phyloP scores from a whole-genome alignment of 768 basidiomycete species.

The Lactarius pseudohatsudake region DNA sequence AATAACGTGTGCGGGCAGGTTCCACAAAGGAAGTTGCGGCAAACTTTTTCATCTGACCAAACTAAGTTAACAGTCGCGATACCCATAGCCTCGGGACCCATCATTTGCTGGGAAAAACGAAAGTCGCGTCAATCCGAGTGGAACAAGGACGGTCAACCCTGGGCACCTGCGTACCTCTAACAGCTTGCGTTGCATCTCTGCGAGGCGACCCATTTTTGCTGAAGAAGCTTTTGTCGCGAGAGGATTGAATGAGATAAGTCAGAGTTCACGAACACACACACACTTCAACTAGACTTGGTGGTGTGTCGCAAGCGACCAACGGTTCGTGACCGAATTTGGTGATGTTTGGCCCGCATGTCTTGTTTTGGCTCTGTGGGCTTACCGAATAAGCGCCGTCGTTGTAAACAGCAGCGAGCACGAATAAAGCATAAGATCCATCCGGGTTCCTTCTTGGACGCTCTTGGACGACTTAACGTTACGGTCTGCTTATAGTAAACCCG shows the following conservation, averaged over 20 bases:
- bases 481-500: slow-evolving; percentile 1
- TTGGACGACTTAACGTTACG: not conserved
- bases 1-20: slow-evolving; percentile 98
- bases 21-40: slow-evolving; percentile 96
- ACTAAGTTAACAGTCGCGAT: slow-evolving; percentile 88
- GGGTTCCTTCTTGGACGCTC: not conserved
- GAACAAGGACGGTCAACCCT: not conserved
- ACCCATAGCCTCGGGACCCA: slow-evolving; percentile 99
- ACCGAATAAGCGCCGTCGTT: slow-evolving; percentile 4
- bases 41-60: slow-evolving; percentile 97
- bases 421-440: not conserved
- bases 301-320: not conserved
- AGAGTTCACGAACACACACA: not conserved
- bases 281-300: not conserved
- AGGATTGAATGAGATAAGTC: not conserved
- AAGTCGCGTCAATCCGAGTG: slow-evolving; percentile 35
- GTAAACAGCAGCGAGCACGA: not conserved
- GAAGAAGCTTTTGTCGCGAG: not conserved
- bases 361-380: not conserved
- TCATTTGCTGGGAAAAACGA: slow-evolving; percentile 80
- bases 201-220: slow-evolving; percentile 82
- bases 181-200: slow-evolving; percentile 98
- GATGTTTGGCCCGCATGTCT: slow-evolving; percentile 18
- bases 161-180: slow-evolving; percentile 46
- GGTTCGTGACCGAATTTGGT: not conserved